Percentiles rank a stretch among this genome's conserved stretches.
phyloP scores from a whole-genome alignment of 2,329 filamentous ascomycete genomes.

The Orbilia quercus region DNA sequence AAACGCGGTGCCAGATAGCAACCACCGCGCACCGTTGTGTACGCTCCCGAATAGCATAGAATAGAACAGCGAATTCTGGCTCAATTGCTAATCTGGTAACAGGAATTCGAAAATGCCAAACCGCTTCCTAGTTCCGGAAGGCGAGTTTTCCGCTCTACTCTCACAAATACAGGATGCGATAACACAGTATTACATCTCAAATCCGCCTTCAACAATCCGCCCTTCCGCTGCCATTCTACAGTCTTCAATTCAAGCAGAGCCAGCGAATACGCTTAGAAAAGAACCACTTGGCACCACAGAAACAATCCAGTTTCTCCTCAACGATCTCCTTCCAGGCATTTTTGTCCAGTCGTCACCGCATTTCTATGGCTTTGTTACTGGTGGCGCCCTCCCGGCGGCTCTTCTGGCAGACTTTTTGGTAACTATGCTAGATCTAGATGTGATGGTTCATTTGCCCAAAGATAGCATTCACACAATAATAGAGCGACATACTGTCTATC shows the following conservation, averaged over 20 bases:
- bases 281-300: conserved; percentile 26
- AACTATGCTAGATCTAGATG: conserved; percentile 82
- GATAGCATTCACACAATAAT: conserved; percentile 81
- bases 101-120: conserved; percentile 28
- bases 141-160: conserved; percentile 33
- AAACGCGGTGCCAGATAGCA: too few species aligned
- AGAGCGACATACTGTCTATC: conserved; percentile 76
- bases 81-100: not conserved
- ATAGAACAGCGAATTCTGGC: conserved; percentile 2
- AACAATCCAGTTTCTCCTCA: conserved; percentile 39
- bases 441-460: conserved; percentile 80
- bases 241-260: conserved; percentile 24
- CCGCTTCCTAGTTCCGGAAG: conserved; percentile 32
- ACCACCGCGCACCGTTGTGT: too few species aligned
- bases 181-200: conserved; percentile 51
- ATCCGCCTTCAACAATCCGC: conserved; percentile 40
- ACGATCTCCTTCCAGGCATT: conserved; percentile 45
- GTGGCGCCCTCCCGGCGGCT: conserved; percentile 81
- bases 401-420: conserved; percentile 87
- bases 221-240: conserved; percentile 20
- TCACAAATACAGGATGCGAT: conserved; percentile 36
- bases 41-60: too few species aligned
- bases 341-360: conserved; percentile 45
- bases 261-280: conserved; percentile 4
- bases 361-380: conserved; percentile 62